Base-by-base conservation (phyloP, 148 eudicot species). In the Chenopodium album region DNA sequence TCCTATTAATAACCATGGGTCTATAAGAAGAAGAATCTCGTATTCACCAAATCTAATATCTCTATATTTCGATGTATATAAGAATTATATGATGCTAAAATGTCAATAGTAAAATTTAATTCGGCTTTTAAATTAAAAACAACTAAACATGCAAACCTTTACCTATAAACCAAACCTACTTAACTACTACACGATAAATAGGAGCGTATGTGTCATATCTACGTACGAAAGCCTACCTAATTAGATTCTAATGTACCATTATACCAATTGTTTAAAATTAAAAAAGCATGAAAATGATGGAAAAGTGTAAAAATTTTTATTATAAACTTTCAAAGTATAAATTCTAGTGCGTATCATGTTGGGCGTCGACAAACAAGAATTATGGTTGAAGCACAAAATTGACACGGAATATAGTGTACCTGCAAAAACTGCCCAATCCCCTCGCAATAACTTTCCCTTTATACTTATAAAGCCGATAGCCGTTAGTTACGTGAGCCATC, bases 341-440 rank as follows among this genome's bases (percentile, higher is more conserved):
- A 41, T 16, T 14, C 62, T 56, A 62, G 73, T 29, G 73, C 46
- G 29, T 41, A 23, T n/a, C 2, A 56, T 82, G 84, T 82, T 73
- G 84, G 76, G 69, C 44, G 76, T 54, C 70, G 84, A 82, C 77
- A 82, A 82, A 63, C 81, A 77, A 47, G 77, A 77, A 62, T 71
- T 47, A 52, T 64, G 22, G 62, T 37, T 62, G 23, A 47, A 17
- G 0, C n/a, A 12, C 73, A 64, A 82, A 34, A 72, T 63, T 29
- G 65, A 83, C 81, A 83, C 77, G 85, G 80, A 69, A 71, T 52
- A 41, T 52, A 52, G 7, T 17, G 79, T 77, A 68, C 60, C 80
- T 65, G 60, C 78, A 48, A 78, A 52, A n/a, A 23, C 73, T 20
- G 81, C 46, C 62, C 32, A 10, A 11, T n/a, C 69, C 69, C 11